Conservation (phyloP, 768 basidiomycete species). For the Lactarius evosmus region DNA sequence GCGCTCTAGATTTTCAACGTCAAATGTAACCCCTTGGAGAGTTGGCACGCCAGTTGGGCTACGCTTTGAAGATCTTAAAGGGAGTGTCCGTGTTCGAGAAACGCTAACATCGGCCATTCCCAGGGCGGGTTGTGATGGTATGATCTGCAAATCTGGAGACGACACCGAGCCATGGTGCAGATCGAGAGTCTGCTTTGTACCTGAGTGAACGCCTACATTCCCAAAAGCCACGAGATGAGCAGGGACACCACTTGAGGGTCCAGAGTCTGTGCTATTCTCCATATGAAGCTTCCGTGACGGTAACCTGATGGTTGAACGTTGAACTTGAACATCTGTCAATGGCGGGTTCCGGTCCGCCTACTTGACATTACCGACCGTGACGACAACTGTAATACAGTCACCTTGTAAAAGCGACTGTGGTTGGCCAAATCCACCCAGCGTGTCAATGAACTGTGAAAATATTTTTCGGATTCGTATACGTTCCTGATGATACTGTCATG, state of each 20-base stretch:
- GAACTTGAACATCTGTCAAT: neutral
- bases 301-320: neutral
- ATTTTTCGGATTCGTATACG: too few relatives aligned
- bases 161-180: slow-evolving; percentile 25
- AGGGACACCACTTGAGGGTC: slow-evolving; percentile 2
- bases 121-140: slow-evolving; percentile 18
- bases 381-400: neutral
- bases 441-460: neutral
- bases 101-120: neutral
- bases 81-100: slow-evolving; percentile 34
- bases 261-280: slow-evolving; percentile 7
- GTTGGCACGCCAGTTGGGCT: slow-evolving; percentile 18
- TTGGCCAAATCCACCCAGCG: neutral
- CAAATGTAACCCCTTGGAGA: slow-evolving; percentile 44
- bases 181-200: slow-evolving; percentile 9
- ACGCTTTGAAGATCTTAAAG: slow-evolving; percentile 37
- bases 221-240: neutral
- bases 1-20: slow-evolving; percentile 44
- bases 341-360: neutral
- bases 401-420: neutral
- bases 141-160: slow-evolving; percentile 29
- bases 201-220: neutral
- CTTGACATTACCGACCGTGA: neutral
- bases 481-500: neutral
- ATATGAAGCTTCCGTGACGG: neutral